Conservation (phyloP, 148 eudicot genomes). For the Nepenthes mirabilis region DNA sequence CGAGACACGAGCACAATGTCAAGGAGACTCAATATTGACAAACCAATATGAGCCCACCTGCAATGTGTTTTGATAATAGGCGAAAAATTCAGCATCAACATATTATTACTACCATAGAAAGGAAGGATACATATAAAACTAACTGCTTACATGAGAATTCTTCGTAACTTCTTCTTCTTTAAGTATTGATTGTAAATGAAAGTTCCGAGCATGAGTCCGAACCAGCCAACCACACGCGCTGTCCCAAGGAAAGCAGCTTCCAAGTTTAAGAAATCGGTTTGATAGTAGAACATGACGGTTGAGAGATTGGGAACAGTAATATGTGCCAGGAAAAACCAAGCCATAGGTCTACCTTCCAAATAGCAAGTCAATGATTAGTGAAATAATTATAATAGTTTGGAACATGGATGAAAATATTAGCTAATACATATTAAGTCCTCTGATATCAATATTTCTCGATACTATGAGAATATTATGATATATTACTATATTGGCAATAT, state of each 20-base stretch:
- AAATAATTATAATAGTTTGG: not conserved
- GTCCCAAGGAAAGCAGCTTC: conserved; percentile 91
- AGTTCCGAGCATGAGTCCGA: conserved; percentile 94
- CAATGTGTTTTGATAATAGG: conserved; percentile 4
- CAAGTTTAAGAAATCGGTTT: conserved; percentile 66
- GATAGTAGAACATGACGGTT: conserved; percentile 88
- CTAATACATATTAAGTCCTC: too few species aligned
- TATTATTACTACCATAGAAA: not conserved
- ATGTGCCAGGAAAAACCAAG: conserved; percentile 92
- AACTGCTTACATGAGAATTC: conserved; percentile 60
- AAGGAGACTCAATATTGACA: conserved; percentile 43
- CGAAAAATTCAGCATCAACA: conserved; percentile 4
- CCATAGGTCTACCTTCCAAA: conserved; percentile 80
- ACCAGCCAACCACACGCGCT: conserved; percentile 81
- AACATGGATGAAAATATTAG: too few species aligned
- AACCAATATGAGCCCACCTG: conserved; percentile 79
- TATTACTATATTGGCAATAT: too few species aligned
- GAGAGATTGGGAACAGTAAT: conserved; percentile 82
- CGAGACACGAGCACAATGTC: conserved; percentile 76
- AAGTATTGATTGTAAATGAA: conserved; percentile 63
- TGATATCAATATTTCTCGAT: too few species aligned
- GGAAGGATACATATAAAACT: not conserved
- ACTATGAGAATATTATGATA: too few species aligned
- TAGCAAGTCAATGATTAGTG: conserved; percentile 18
- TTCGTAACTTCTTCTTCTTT: conserved; percentile 58